A percentile compares a stretch with the other conserved stretches of the same genome.
phyloP scores from a whole-genome alignment of 805 yeast genomes.

The Cyberlindnera mycetangii region DNA sequence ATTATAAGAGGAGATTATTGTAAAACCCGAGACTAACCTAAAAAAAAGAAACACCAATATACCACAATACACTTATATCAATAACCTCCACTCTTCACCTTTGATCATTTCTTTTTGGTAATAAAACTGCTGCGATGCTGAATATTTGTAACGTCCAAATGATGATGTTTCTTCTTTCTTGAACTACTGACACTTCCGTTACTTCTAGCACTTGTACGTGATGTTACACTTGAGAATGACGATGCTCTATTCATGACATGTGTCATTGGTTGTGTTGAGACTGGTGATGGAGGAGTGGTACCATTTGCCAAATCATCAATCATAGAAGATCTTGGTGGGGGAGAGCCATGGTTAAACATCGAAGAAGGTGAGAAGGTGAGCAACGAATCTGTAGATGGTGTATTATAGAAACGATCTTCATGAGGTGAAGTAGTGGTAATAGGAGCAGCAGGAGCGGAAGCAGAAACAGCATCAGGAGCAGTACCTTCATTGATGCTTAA shows the following conservation, averaged over 20 bases:
- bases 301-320: conserved; percentile 4
- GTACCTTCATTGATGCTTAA: background rate
- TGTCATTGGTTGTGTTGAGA: background rate
- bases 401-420: background rate
- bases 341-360: background rate
- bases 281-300: conserved; percentile 1
- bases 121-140: conserved; percentile 13
- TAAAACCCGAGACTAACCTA: too few relatives aligned
- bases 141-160: conserved; percentile 21
- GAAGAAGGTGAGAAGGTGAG: conserved; percentile 6
- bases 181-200: conserved; percentile 6
- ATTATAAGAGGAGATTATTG: too few relatives aligned
- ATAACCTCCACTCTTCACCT: too few relatives aligned
- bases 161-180: conserved; percentile 25
- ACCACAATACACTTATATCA: too few relatives aligned
- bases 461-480: too few relatives aligned
- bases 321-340: conserved; percentile 12
- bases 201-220: conserved; percentile 15
- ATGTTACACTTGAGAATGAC: conserved; percentile 20
- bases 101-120: conserved; percentile 7
- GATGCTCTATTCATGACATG: conserved; percentile 13
- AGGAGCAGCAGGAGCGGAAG: too few relatives aligned
- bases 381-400: conserved; percentile 8
- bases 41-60: too few relatives aligned
- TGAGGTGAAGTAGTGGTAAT: too few relatives aligned